Base-by-base conservation (phyloP, 495 filamentous ascomycete species). In the Neurospora sublineolata region DNA sequence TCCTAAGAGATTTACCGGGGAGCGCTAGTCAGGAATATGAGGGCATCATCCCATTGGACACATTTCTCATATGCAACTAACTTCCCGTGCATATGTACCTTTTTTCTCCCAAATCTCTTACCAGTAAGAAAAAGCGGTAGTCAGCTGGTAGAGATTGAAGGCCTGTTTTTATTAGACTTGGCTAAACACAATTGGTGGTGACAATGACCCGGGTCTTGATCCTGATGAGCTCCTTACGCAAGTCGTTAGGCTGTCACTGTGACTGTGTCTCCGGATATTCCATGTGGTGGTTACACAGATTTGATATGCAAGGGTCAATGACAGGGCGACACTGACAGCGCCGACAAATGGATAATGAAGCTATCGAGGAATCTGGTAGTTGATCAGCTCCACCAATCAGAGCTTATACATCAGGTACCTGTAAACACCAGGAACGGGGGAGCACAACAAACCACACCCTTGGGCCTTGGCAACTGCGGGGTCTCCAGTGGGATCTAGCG, bases 401-500 rank as follows among this genome's bases (percentile, higher is more conserved):
- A 52, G 20, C n/a, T 23, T 11, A 52, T 1, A 10, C 1, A 1
- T 12, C 44, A 52, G 3, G n/a, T 52, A 5, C 1, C 44, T 27
- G 10, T 5, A 27, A 52, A 52, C 44, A 23, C n/a, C 44, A 23
- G 44, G 44, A 52, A 52, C 44, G n/a, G 44, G 44, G n/a, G n/a
- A n/a, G 44, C n/a, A 10, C 16, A n/a, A 23, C 44, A 52, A 30
- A 18, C 23, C 12, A 1, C 12, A 4, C 20, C 23, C n/a, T 12
- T 12, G 52, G 23, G 12, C 20, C 52, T 60, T 60, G 23, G 52
- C 52, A 33, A 33, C 12, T 74, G 72, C 72, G 75, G 73, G 71
- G 73, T 72, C 33, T 33, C 9, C 16, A 14, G 67, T 72, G 69
- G 75, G 76, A 42, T 72, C 64, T 75, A 72, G 76, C 64, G 73